Base-by-base conservation (phyloP, 1,284 basidiomycete species). In the Ganoderma lingzhi region DNA sequence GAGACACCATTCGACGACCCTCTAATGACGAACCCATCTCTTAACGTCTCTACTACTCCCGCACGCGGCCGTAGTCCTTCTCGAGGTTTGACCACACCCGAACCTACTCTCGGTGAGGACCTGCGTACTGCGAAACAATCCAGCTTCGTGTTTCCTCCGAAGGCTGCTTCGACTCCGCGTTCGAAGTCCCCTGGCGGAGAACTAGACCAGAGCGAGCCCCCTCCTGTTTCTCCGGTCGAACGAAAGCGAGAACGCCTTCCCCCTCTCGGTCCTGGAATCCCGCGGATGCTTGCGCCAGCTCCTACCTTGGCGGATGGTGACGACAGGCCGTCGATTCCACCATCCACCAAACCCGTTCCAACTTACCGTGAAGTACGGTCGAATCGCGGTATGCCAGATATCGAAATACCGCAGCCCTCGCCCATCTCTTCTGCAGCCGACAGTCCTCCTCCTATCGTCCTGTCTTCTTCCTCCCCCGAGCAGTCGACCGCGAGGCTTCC, bases 121-220 rank as follows among this genome's bases (percentile, higher is more conserved):
- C 79, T 82, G 23, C 78, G 82, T 28, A 80, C 83, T 28, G 81
- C 86, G 1, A 87, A 84, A 72, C 86, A 85, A 64, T 80, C 82
- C 23, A 83, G 84, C 62, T 90, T 90, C 69, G 85, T 85, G 1
- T 89, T 91, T 68, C 88, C 89, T 45, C 82, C 82, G 1, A 78
- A 81, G 30, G 73, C 82, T 3, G 76, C 78, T 2, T 35, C 35
- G 1, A 76, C 81, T 30, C 76, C 80, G 28, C 78, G 80, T 42
- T 70, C 73, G 6, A 80, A 78, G 67, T 79, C 80, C 4, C 78
- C 74, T 10, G 44, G 69, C 30, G 68, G 64, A 30, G 70, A 77
- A 15, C 71, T 72, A n/a, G 78, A 80, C 41, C 76, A 79, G 44
- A 71, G 68, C n/a, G 70, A 77, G 64, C 62, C 65, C 37, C 70